Percentiles rank a stretch among this genome's conserved stretches.
These are phyloP conservation scores for Erysimum pusillum DNA, from an alignment of 441 rosid genomes.

Conservation along the genomic window DNA sequence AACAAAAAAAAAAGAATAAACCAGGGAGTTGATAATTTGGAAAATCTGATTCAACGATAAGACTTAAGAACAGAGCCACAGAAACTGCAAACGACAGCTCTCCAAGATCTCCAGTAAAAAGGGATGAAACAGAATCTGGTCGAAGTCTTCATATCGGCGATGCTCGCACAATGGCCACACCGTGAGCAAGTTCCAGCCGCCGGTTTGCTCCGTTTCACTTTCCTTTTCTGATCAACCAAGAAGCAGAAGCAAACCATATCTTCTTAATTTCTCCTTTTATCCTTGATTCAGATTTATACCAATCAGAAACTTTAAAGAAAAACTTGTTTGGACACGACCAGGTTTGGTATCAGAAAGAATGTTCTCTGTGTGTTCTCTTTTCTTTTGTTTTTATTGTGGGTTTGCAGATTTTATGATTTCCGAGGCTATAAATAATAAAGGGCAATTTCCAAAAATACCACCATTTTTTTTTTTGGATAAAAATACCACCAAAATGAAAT, in stretches of 20 bases:
- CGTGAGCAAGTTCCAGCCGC: conserved; percentile 74
- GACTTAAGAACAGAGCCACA: conserved; percentile 75
- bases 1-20: neutral
- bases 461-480: too few species aligned
- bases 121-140: conserved; percentile 72
- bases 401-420: conserved; percentile 22
- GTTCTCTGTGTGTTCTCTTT: conserved; percentile 6
- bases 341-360: conserved; percentile 28
- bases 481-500: too few species aligned
- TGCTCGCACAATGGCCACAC: conserved; percentile 75
- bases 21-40: neutral
- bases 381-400: neutral
- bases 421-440: conserved; percentile 29
- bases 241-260: conserved; percentile 75
- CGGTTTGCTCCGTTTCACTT: conserved; percentile 65
- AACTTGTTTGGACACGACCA: neutral
- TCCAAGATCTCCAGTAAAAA: conserved; percentile 74
- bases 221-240: conserved; percentile 69
- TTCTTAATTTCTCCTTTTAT: neutral
- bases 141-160: conserved; percentile 78
- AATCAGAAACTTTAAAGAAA: conserved; percentile 15
- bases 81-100: conserved; percentile 70
- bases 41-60: conserved; percentile 45
- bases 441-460: too few species aligned
- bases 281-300: neutral